These are phyloP conservation scores for Podila clonocystis DNA, from an alignment of 192 early-diverging fungal genomes.

Conservation along the genomic window DNA sequence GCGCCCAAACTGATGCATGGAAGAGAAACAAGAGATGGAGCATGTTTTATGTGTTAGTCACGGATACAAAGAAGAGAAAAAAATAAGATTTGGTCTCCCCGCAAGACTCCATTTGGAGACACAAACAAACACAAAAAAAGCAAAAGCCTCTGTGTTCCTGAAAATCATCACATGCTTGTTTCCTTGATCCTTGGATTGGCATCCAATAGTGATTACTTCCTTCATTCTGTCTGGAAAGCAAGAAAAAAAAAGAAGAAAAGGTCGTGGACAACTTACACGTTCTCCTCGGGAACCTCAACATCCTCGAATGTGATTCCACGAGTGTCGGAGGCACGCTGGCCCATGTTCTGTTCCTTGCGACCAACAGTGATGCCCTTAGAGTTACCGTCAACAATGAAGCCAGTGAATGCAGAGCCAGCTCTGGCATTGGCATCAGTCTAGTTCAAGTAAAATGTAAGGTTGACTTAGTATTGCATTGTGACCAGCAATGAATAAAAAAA, in stretches of 20 bases:
- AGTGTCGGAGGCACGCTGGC: conserved; percentile 93
- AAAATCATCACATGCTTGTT: conserved; percentile 4
- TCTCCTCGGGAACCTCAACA: conserved; percentile 84
- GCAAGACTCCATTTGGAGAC: conserved; percentile 5
- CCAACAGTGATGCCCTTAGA: conserved; percentile 90
- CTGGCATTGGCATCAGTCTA: conserved; percentile 79
- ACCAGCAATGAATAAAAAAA: too few species aligned
- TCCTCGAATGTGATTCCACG: conserved; percentile 90
- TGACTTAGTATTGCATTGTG: too few species aligned
- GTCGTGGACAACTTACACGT: conserved; percentile 54
- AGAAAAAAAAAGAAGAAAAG: not conserved
- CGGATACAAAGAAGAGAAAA: not conserved
- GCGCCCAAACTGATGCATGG: conserved; percentile 59
- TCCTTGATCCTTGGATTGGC: too few species aligned
- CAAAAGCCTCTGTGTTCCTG: not conserved
- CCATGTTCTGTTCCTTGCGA: conserved; percentile 98
- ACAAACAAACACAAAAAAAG: conserved; percentile 3
- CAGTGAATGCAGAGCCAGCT: conserved; percentile 91
- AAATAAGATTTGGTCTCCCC: not conserved
- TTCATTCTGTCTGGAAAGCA: too few species aligned
- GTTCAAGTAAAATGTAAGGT: too few species aligned
- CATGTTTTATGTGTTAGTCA: not conserved
- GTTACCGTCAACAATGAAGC: conserved; percentile 94
- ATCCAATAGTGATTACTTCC: too few species aligned
- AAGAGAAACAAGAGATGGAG: not conserved